A percentile compares a stretch with the other conserved stretches of the same genome.
Evolutionary conservation across 306 rosid genomes (phyloP).

Genomic region (Vigna mungo): DNA sequence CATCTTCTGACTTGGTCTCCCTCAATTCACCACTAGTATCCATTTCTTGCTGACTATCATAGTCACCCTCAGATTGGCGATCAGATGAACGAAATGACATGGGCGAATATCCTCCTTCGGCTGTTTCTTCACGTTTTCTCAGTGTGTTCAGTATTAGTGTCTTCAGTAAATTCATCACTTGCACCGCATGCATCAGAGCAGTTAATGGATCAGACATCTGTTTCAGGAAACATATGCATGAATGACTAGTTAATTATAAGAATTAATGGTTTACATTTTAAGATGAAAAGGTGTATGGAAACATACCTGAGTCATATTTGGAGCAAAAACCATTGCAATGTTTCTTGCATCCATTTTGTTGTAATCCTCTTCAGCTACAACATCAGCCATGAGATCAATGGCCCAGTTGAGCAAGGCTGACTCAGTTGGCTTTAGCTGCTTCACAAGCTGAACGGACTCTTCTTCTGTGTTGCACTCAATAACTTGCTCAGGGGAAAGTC

Average conservation of each 20-base stretch:
- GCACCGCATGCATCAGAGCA: slow-evolving; percentile 98
- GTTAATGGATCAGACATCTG: slow-evolving; percentile 99
- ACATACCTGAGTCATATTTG: slow-evolving; percentile 93
- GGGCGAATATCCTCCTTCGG: slow-evolving; percentile 63
- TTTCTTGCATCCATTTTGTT: slow-evolving; percentile 98
- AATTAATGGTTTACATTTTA: background rate
- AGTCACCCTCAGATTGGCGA: slow-evolving; percentile 69
- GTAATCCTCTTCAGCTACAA: slow-evolving; percentile 86
- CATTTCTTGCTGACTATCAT: slow-evolving; percentile 79
- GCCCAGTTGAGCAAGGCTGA: slow-evolving; percentile 86
- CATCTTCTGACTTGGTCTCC: slow-evolving; percentile 52
- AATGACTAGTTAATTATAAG: background rate
- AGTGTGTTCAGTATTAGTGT: slow-evolving; percentile 80
- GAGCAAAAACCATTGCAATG: slow-evolving; percentile 97
- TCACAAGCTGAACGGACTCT: slow-evolving; percentile 80
- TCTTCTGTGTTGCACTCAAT: slow-evolving; percentile 89
- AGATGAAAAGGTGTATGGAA: background rate
- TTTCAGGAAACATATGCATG: slow-evolving; percentile 27
- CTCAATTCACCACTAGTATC: slow-evolving; percentile 68
- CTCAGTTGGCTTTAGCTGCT: slow-evolving; percentile 81
- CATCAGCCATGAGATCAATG: slow-evolving; percentile 92
- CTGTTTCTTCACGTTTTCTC: slow-evolving; percentile 76
- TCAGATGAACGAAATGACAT: slow-evolving; percentile 80
- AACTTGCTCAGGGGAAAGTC: slow-evolving; percentile 95
- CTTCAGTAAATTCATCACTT: slow-evolving; percentile 96